Conservation (phyloP, 2,329 filamentous ascomycete species). For the Ceratocystis lukuohia region DNA sequence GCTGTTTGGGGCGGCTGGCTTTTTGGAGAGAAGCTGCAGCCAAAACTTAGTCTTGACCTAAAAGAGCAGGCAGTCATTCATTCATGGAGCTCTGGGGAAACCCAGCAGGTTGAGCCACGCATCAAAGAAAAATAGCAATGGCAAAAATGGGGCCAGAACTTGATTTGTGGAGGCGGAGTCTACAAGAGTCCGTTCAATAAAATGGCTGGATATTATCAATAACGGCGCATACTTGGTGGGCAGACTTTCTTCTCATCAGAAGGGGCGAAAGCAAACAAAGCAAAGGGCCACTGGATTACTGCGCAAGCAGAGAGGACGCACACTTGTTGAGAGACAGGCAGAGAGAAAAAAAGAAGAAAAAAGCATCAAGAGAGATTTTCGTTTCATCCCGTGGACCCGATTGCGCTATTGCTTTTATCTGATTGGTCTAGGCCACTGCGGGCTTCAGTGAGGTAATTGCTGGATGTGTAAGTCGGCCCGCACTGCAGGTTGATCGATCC, state of each 20-base stretch:
- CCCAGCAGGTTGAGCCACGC: background rate
- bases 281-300: background rate
- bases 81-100: background rate
- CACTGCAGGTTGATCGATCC: background rate
- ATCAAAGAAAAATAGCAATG: background rate
- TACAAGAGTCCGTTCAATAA: background rate
- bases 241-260: background rate
- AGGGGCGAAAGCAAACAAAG: background rate
- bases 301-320: background rate
- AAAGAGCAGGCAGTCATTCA: background rate
- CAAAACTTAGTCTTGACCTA: background rate
- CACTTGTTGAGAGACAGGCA: background rate
- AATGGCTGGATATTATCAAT: background rate
- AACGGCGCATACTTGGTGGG: background rate
- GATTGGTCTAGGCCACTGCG: background rate
- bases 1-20: background rate
- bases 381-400: background rate
- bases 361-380: background rate
- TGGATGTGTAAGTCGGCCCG: slow-evolving; percentile 8
- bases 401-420: background rate
- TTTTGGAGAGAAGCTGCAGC: background rate
- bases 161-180: background rate
- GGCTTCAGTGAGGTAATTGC: slow-evolving; percentile 3
- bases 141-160: background rate
- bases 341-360: background rate